Evolutionary conservation across 2,329 filamentous ascomycete genomes (phyloP).

Genomic region (Samsoniella hepiali): DNA sequence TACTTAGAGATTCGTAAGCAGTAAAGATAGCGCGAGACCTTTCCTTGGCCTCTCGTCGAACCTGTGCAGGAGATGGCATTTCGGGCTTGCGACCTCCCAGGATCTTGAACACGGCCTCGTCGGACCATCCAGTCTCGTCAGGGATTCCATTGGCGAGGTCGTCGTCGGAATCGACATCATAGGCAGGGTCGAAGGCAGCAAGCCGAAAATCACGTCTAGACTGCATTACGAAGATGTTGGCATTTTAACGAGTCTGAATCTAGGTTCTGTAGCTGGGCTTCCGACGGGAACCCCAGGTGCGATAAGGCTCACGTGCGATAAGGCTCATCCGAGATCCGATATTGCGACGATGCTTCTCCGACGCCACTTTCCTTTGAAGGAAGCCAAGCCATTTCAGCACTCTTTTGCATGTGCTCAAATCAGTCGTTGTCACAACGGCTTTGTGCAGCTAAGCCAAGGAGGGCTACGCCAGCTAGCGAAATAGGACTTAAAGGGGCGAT

Average conservation of each 20-base stretch:
- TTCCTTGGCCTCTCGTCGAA: slow-evolving; percentile 19
- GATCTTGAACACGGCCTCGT: not conserved
- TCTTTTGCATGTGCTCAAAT: too few species aligned
- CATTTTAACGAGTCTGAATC: too few species aligned
- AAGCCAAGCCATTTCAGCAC: too few species aligned
- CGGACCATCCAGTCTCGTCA: not conserved
- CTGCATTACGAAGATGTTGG: not conserved
- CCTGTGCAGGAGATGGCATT: slow-evolving; percentile 13
- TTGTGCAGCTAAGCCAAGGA: too few species aligned
- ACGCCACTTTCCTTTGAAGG: not conserved
- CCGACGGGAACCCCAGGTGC: too few species aligned
- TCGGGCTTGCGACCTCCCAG: not conserved
- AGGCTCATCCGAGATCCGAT: too few species aligned
- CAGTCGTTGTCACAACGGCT: too few species aligned
- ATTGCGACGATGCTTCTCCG: not conserved
- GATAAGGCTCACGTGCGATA: too few species aligned
- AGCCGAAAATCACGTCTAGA: not conserved
- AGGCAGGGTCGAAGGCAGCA: not conserved
- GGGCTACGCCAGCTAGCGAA: too few species aligned
- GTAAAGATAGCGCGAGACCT: slow-evolving; percentile 11
- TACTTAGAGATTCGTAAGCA: slow-evolving; percentile 33
- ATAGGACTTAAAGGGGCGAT: too few species aligned
- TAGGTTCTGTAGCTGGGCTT: too few species aligned
- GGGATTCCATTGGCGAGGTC: not conserved
- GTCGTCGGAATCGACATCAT: not conserved